phyloP scores from a whole-genome alignment of 129 eudicot genomes.

The Helichrysum umbraculigerum region DNA sequence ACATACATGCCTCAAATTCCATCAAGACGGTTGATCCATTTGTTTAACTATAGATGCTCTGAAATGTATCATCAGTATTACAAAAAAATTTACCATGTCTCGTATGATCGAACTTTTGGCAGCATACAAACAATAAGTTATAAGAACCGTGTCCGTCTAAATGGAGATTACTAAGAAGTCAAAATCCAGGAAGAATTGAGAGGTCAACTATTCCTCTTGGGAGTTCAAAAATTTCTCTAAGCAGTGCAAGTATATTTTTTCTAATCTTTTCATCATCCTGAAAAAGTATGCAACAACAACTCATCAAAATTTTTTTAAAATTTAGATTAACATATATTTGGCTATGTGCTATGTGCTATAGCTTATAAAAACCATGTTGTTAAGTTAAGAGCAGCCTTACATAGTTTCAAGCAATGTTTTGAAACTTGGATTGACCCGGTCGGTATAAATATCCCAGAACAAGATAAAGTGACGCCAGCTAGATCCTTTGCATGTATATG shows the following conservation, averaged over 20 bases:
- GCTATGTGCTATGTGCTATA: neutral
- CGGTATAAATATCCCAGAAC: too few species aligned
- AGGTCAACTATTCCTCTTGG: slow-evolving; percentile 93
- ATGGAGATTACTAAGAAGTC: slow-evolving; percentile 17
- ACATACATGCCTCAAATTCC: neutral
- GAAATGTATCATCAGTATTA: neutral
- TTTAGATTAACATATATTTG: neutral
- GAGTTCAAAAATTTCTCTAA: slow-evolving; percentile 69
- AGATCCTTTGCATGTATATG: too few species aligned
- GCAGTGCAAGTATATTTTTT: slow-evolving; percentile 82
- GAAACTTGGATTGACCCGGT: too few species aligned
- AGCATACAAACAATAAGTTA: neutral
- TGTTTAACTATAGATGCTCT: neutral
- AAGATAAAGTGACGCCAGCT: too few species aligned
- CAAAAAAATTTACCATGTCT: neutral
- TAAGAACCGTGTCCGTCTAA: neutral
- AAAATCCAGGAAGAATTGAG: slow-evolving; percentile 93
- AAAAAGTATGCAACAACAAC: slow-evolving; percentile 14
- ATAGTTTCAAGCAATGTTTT: too few species aligned
- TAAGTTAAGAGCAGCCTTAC: too few species aligned
- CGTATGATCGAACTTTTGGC: neutral
- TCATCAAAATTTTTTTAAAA: neutral
- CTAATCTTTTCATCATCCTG: slow-evolving; percentile 92
- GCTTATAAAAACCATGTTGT: neutral
- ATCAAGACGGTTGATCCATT: neutral